phyloP scores from a whole-genome alignment of 352 stramenopile genomes.

The Pythium aphanidermatum region DNA sequence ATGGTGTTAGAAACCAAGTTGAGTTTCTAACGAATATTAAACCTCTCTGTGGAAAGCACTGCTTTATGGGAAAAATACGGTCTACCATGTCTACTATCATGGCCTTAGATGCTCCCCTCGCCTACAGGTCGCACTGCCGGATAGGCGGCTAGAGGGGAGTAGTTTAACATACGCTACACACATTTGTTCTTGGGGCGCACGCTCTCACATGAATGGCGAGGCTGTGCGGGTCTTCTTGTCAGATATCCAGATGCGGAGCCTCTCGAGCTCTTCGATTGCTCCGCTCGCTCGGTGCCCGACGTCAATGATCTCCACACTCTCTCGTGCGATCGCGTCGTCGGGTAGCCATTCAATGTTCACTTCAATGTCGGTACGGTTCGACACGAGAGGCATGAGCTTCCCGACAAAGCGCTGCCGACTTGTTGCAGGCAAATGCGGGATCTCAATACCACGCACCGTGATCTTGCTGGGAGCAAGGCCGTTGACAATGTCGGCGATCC shows the following conservation, averaged over 20 bases:
- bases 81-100: neutral
- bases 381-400: slow-evolving; percentile 74
- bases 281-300: slow-evolving; percentile 7
- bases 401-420: slow-evolving; percentile 67
- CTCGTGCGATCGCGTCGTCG: slow-evolving; percentile 40
- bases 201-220: slow-evolving; percentile 51
- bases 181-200: too few relatives aligned
- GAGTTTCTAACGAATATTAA: too few relatives aligned
- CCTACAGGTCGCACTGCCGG: too few relatives aligned
- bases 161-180: too few relatives aligned
- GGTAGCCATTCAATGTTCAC: slow-evolving; percentile 81
- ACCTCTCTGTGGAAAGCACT: too few relatives aligned
- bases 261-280: slow-evolving; percentile 48
- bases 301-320: slow-evolving; percentile 27
- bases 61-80: too few relatives aligned
- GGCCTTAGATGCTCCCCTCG: neutral
- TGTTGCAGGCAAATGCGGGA: slow-evolving; percentile 44
- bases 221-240: slow-evolving; percentile 78
- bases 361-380: slow-evolving; percentile 76
- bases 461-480: slow-evolving; percentile 64
- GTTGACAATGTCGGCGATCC: slow-evolving; percentile 76
- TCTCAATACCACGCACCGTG: slow-evolving; percentile 74
- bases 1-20: too few relatives aligned
- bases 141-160: too few relatives aligned
- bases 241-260: slow-evolving; percentile 84